Conservation (phyloP, 2,329 filamentous ascomycete species). For the Myriosclerotinia curreyana region DNA sequence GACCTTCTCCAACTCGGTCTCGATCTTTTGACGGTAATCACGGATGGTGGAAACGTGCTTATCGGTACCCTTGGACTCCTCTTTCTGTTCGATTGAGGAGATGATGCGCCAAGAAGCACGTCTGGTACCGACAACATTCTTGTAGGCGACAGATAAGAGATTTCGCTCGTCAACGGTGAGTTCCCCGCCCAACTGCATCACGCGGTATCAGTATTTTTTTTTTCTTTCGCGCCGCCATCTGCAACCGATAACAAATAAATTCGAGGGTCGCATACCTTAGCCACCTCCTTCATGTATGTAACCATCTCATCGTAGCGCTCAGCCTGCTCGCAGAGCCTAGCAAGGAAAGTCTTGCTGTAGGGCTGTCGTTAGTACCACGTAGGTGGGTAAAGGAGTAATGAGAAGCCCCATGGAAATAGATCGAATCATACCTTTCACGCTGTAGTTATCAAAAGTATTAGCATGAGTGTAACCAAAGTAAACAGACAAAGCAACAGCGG, state of each 20-base stretch:
- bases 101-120: conserved; percentile 99
- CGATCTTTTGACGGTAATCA: conserved; percentile 98
- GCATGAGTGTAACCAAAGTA: conserved; percentile 26
- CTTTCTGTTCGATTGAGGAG: conserved; percentile 99
- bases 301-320: conserved; percentile 99
- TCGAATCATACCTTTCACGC: conserved; percentile 39
- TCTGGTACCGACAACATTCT: conserved; percentile 98
- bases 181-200: conserved; percentile 60
- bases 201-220: conserved; percentile 29
- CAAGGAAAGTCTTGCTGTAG: conserved; percentile 96
- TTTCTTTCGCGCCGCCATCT: conserved; percentile 20
- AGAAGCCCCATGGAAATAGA: conserved; percentile 19
- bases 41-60: conserved; percentile 93
- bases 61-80: conserved; percentile 96
- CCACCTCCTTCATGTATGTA: conserved; percentile 99
- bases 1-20: conserved; percentile 94
- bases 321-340: conserved; percentile 99
- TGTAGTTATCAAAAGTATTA: conserved; percentile 31
- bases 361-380: conserved; percentile 30
- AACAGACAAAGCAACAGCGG: conserved; percentile 14
- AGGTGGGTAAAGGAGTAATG: conserved; percentile 18
- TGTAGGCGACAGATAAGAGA: conserved; percentile 97
- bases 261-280: conserved; percentile 61
- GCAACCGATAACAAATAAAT: conserved; percentile 30
- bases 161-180: conserved; percentile 97